Percentiles rank a stretch among this genome's conserved stretches.
Conservation (phyloP, 768 basidiomycete genomes). For the Lactarius vividus region DNA sequence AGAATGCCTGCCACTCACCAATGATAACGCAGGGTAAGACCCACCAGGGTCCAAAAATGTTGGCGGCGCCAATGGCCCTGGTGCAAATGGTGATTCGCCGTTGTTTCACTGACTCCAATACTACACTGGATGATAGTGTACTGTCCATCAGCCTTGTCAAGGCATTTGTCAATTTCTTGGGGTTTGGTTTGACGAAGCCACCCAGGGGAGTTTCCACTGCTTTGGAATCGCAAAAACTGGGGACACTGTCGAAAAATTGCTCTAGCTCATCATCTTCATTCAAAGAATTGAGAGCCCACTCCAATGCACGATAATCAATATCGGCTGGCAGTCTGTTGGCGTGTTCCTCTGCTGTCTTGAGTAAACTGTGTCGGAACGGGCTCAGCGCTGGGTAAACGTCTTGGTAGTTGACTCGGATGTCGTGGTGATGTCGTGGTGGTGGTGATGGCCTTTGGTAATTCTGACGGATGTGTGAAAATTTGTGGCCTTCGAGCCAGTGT, state of each 20-base stretch:
- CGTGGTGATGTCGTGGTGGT: no score
- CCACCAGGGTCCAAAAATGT: slow-evolving; percentile 15
- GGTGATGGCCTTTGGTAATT: no score
- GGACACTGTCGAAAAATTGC: no score
- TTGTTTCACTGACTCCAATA: slow-evolving; percentile 4
- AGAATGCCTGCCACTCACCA: slow-evolving; percentile 5
- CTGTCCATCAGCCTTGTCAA: slow-evolving; percentile 15
- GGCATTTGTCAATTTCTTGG: background rate
- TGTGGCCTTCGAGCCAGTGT: no score
- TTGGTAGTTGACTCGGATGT: no score
- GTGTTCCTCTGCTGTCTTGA: slow-evolving; percentile 1
- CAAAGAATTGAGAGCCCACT: slow-evolving; percentile 11
- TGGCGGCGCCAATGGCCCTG: background rate
- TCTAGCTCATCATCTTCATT: slow-evolving; percentile 17
- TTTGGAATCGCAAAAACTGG: background rate
- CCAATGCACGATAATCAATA: slow-evolving; percentile 7
- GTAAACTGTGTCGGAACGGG: slow-evolving; percentile 4
- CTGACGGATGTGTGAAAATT: no score
- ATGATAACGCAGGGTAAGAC: slow-evolving; percentile 5
- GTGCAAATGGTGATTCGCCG: slow-evolving; percentile 18
- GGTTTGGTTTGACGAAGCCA: background rate
- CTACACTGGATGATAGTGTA: slow-evolving; percentile 14
- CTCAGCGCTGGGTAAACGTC: no score
- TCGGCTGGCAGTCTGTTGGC: background rate
- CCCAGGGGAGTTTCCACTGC: background rate